Base-by-base conservation (phyloP, 306 rosid species). In the Abrus precatorius region DNA sequence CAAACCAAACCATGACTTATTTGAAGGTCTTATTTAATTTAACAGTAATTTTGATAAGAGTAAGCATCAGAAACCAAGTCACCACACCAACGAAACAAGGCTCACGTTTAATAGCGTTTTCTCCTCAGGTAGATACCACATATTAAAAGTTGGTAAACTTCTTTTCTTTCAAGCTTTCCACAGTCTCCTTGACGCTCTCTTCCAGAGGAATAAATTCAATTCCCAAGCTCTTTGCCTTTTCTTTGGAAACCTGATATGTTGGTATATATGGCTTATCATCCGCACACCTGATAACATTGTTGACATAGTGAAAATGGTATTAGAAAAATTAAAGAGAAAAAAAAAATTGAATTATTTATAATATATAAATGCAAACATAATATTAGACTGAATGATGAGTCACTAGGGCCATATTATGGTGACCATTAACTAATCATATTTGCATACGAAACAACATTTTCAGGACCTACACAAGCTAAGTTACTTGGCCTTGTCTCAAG, bases 91-190 rank as follows among this genome's bases (percentile, higher is more conserved):
- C 76, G 43, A 28, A 71, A 69, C 41, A 69, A 38, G 73, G 33
- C 30, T 80, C n/a, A 7, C 1, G 4, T 30, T 20, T 45, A 13
- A 3, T 36, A 76, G 41, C 2, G 30, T 30, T 54, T 14, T 56
- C 38, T 54, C 69, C 13, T 32, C 61, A 5, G 11, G 28, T 33
- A 64, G 20, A 69, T 34, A 52, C 41, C 6, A 75, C 27, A 64
- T 63, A 45, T 86, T 80, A 91, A 73, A 91, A 81, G 41, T 73
- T 84, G 44, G 82, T 14, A 47, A 93, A 90, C 29, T 83, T 83
- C 86, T 80, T 90, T 90, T 85, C 88, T 86, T 82, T 90, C 85
- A 91, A 70, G 80, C 91, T 87, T 64, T 93, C 98, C 61, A 93
- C 90, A 41, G 93, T 91, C 81, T 93, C 95, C 85, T 78, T 86